Evolutionary conservation across 2,329 filamentous ascomycete species (phyloP), one percentile per base, ranked within the genome.

Genomic region (Calonectria pseudoturangicola): DNA sequence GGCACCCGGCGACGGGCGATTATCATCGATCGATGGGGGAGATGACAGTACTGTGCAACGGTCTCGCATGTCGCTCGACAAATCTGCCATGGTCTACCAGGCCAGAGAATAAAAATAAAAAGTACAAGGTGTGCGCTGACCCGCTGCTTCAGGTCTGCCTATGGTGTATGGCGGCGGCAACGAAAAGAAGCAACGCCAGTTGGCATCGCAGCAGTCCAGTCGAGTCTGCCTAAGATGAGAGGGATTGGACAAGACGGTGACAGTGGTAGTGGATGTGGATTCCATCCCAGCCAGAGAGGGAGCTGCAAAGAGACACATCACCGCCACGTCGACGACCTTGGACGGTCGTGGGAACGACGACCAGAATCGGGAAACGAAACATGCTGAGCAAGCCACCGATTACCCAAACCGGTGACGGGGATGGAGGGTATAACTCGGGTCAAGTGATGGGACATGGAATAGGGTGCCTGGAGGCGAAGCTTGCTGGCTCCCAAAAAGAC

Each of bases 101-200:
- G 7, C n/a, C 45, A 33, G 27, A 18, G 21, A 33, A 6, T 41
- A 48, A n/a, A 30, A 43, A 45, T 25, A 54, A 50, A 30, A 58
- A 48, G 27, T 10, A 36, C 39, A 18, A 27, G 27, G 51, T 39
- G 21, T n/a, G 47, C 36, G 36, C 54, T 67, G 54, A 62, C 68
- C 68, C 56, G 68, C 69, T 43, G 58, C 58, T 63, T 72, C 75
- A 75, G 72, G 64, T 63, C 54, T 69, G 69, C 71, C 62, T 68
- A 47, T 71, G 73, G 65, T 50, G 68, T 39, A 70, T 50, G 15
- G 58, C 41, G 27, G 54, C 68, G 70, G 48, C 73, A 56, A 33
- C 41, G 58, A 47, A 66, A 70, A 72, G 77, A 74, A 77, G 71
- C 73, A 79, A 71, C 54, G 63, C 75, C 69, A 79, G 69, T 70